These are phyloP conservation scores for Fragilaria radians DNA, from an alignment of 108 stramenopile genomes.

Conservation along the genomic window DNA sequence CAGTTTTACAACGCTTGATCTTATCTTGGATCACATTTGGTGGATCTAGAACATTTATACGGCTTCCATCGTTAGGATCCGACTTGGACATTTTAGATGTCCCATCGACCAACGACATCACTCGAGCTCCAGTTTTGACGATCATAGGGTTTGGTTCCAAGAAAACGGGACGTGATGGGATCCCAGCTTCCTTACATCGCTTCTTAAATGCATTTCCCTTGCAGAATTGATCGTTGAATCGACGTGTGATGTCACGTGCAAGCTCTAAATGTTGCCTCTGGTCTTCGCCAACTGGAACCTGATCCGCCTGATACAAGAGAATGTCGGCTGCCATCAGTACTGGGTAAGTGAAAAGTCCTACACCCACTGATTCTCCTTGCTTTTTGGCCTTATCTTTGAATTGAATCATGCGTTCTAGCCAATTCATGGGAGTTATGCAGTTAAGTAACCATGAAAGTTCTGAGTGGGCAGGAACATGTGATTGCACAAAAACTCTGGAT, in stretches of 20 bases:
- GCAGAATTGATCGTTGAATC: slow-evolving; percentile 93
- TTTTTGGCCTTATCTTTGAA: slow-evolving; percentile 98
- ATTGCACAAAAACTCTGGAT: slow-evolving; percentile 90
- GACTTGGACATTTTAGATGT: slow-evolving; percentile 97
- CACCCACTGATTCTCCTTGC: slow-evolving; percentile 81
- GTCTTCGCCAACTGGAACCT: slow-evolving; percentile 99
- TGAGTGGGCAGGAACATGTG: slow-evolving; percentile 93
- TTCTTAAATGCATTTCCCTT: slow-evolving; percentile 84
- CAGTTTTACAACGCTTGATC: slow-evolving; percentile 97
- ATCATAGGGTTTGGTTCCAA: slow-evolving; percentile 93
- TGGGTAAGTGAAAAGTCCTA: slow-evolving; percentile 96
- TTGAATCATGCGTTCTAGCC: slow-evolving; percentile 99
- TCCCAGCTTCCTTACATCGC: slow-evolving; percentile 71
- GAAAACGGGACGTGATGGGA: slow-evolving; percentile 81
- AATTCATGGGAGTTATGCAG: slow-evolving; percentile 95
- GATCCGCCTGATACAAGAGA: slow-evolving; percentile 94
- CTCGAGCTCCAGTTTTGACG: slow-evolving; percentile 91
- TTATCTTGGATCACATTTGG: slow-evolving; percentile 88
- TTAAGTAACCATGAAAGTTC: slow-evolving; percentile 98
- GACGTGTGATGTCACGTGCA: slow-evolving; percentile 92
- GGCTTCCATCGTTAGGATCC: slow-evolving; percentile 80
- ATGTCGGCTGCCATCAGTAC: slow-evolving; percentile 99
- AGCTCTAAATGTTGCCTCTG: slow-evolving; percentile 98
- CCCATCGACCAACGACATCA: slow-evolving; percentile 98
- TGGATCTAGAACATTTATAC: slow-evolving; percentile 96